Percentiles rank a stretch among this genome's conserved stretches.
Conservation (phyloP, 2,329 filamentous ascomycete genomes). For the Emergomyces orientalis region DNA sequence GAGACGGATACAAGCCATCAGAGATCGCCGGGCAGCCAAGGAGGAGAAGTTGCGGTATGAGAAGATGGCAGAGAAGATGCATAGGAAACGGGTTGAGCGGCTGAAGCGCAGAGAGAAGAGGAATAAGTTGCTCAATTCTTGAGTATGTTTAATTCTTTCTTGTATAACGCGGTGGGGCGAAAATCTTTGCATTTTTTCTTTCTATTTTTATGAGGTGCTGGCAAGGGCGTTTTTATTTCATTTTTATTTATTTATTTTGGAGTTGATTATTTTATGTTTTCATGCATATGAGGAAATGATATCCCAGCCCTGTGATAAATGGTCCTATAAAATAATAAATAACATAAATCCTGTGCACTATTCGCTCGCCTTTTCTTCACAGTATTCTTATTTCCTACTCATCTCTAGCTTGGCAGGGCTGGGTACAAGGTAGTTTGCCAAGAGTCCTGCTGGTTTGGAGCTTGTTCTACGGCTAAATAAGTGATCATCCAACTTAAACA, state of each 20-base stretch:
- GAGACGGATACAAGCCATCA: constrained; percentile 69
- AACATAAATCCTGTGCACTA: background rate
- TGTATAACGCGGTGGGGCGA: background rate
- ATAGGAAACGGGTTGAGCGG: constrained; percentile 85
- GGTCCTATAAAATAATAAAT: background rate
- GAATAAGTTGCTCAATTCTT: constrained; percentile 46
- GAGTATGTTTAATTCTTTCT: constrained; percentile 11
- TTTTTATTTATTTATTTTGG: background rate
- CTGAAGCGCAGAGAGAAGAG: constrained; percentile 94
- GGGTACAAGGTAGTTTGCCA: too few species aligned
- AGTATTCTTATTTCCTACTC: too few species aligned
- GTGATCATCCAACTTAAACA: too few species aligned
- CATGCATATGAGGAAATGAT: background rate
- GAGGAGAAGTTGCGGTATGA: constrained; percentile 88
- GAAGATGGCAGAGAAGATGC: constrained; percentile 96
- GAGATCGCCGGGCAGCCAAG: constrained; percentile 77
- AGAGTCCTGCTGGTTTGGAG: too few species aligned
- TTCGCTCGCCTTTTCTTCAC: too few species aligned
- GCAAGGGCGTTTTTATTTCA: background rate
- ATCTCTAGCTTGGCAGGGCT: too few species aligned
- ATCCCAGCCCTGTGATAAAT: background rate
- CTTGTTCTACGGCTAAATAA: too few species aligned
- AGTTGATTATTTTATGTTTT: background rate
- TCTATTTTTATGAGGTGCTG: background rate
- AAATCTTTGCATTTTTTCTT: background rate